phyloP scores from a whole-genome alignment of 2,329 filamentous ascomycete genomes.

The Colletotrichum trifolii region DNA sequence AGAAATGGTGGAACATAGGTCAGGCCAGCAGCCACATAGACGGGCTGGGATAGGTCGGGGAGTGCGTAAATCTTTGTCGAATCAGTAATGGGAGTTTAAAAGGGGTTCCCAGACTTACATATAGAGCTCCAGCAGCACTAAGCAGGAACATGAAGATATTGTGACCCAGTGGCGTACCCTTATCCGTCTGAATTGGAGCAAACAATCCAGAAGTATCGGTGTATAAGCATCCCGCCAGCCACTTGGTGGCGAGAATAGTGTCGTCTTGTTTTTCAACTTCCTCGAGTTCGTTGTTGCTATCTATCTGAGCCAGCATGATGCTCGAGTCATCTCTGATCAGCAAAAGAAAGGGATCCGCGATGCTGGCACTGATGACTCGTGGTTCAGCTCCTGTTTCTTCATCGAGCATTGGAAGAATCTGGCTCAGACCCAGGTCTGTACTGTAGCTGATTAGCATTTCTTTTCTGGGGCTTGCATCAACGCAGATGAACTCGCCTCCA shows the following conservation, averaged over 20 bases:
- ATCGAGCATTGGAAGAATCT: conserved; percentile 93
- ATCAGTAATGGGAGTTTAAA: conserved; percentile 2
- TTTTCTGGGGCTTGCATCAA: not conserved
- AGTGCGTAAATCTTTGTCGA: conserved; percentile 77
- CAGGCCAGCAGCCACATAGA: conserved; percentile 81
- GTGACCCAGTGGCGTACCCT: conserved; percentile 51
- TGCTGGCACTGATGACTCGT: conserved; percentile 81
- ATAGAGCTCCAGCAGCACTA: conserved; percentile 77
- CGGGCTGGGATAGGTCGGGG: conserved; percentile 75
- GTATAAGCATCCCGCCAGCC: conserved; percentile 88
- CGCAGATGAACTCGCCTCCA: conserved; percentile 69
- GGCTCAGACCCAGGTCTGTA: conserved; percentile 83
- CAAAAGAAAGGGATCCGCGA: conserved; percentile 87
- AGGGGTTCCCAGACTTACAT: conserved; percentile 64
- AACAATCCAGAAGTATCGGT: conserved; percentile 71
- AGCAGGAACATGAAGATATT: conserved; percentile 81
- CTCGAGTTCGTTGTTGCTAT: conserved; percentile 85
- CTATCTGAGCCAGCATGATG: conserved; percentile 81
- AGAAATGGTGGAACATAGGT: conserved; percentile 82
- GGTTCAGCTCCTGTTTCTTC: conserved; percentile 88
- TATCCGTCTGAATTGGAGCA: conserved; percentile 52
- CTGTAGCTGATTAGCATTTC: conserved; percentile 16
- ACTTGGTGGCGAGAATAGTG: conserved; percentile 71
- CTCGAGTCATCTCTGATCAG: conserved; percentile 87
- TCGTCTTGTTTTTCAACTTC: conserved; percentile 76